phyloP scores from a whole-genome alignment of 352 stramenopile species.

The Thalassiosira sp. region DNA sequence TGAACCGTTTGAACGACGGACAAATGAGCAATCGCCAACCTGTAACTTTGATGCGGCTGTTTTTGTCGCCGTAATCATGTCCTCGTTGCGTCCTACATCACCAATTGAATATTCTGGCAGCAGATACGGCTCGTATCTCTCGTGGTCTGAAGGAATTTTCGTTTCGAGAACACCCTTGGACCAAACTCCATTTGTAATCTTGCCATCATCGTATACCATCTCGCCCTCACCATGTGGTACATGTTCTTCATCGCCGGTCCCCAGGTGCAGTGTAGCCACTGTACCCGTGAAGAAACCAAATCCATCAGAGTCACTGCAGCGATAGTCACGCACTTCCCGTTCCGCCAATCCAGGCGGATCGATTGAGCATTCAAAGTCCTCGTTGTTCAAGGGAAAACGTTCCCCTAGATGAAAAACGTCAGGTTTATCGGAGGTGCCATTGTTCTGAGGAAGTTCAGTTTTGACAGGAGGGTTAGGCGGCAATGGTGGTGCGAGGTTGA shows the following conservation, averaged over 20 bases:
- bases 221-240: background rate
- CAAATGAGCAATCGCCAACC: constrained; percentile 7
- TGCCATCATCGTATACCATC: background rate
- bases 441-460: no score
- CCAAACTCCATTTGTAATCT: background rate
- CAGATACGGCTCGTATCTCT: constrained; percentile 1
- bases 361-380: no score
- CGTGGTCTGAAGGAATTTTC: background rate
- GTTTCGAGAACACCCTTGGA: background rate
- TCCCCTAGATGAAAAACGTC: no score
- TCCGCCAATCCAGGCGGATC: no score
- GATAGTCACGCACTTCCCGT: background rate
- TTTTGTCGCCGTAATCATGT: background rate
- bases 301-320: background rate
- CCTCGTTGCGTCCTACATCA: constrained; percentile 3
- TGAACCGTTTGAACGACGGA: background rate
- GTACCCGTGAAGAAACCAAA: background rate
- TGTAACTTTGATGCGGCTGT: constrained; percentile 1
- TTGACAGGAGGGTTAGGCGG: no score
- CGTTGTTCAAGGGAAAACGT: no score
- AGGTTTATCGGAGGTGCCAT: no score
- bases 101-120: constrained; percentile 3
- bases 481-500: no score
- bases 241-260: background rate
- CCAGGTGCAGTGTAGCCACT: background rate